phyloP scores from a whole-genome alignment of 176 grass and related monocot species.

The Aegilops tauschii region DNA sequence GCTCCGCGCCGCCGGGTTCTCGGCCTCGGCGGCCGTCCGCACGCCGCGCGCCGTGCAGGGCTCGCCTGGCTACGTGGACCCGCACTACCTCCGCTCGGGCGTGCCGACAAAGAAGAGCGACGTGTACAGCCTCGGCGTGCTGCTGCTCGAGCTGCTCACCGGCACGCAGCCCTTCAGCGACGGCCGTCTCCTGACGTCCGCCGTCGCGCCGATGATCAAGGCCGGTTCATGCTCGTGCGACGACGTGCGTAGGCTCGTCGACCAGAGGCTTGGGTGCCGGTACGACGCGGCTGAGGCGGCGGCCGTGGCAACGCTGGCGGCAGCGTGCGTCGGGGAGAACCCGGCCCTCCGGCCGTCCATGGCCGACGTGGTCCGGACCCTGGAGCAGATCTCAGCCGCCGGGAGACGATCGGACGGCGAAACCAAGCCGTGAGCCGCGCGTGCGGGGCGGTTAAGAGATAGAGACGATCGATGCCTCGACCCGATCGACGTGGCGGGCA shows the following conservation, averaged over 20 bases:
- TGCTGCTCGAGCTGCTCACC: slow-evolving; percentile 84
- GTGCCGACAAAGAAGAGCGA: slow-evolving; percentile 75
- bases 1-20: slow-evolving; percentile 66
- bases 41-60: slow-evolving; percentile 46
- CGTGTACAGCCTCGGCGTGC: slow-evolving; percentile 85
- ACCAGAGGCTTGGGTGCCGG: slow-evolving; percentile 40
- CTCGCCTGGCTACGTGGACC: slow-evolving; percentile 82
- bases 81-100: slow-evolving; percentile 80
- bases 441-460: slow-evolving; percentile 4
- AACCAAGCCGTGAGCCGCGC: background rate
- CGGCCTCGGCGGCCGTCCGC: slow-evolving; percentile 39
- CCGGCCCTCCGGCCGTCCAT: slow-evolving; percentile 56
- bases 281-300: slow-evolving; percentile 47
- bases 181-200: slow-evolving; percentile 44
- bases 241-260: slow-evolving; percentile 32
- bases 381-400: slow-evolving; percentile 16
- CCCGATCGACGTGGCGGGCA: slow-evolving; percentile 17
- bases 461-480: background rate
- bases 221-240: background rate
- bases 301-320: slow-evolving; percentile 20
- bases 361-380: slow-evolving; percentile 36
- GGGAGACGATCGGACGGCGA: background rate
- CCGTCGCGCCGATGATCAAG: slow-evolving; percentile 30
- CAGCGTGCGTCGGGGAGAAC: slow-evolving; percentile 38
- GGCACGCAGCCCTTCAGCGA: slow-evolving; percentile 61